Conservation (phyloP, 2,329 filamentous ascomycete genomes). For the Colletotrichum sp. region DNA sequence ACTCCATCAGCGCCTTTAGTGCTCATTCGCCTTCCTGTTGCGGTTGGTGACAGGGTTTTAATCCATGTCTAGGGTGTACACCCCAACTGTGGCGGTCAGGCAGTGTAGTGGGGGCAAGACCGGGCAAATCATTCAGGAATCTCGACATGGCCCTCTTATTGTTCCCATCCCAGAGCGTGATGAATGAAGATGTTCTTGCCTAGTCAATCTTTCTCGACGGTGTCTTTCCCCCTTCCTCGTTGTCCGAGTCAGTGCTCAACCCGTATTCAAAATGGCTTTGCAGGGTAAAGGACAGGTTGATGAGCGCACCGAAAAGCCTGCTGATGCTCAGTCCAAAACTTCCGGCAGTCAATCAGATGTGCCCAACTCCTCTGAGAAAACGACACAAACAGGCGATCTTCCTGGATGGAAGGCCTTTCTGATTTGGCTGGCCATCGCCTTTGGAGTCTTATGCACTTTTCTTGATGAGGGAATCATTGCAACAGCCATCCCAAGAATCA, state of each 20-base stretch:
- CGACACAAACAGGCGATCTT: background rate
- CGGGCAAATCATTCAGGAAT: background rate
- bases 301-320: background rate
- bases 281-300: rapidly evolving
- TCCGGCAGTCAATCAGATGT: background rate
- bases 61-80: conserved; percentile 5
- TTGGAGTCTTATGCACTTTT: conserved; percentile 5
- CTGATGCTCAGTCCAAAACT: background rate
- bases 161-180: background rate
- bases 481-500: conserved; percentile 39
- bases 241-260: background rate
- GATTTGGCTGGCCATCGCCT: background rate
- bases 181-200: rapidly evolving
- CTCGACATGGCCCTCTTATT: background rate
- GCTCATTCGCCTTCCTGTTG: background rate
- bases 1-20: background rate
- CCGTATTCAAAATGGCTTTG: background rate
- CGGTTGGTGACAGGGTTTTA: background rate
- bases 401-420: background rate
- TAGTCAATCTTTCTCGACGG: background rate
- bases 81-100: background rate
- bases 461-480: conserved; percentile 33
- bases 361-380: background rate
- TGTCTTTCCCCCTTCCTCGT: background rate
- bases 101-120: background rate